A percentile compares a stretch with the other conserved stretches of the same genome.
These are phyloP conservation scores for Trichoderma asperelloides DNA, from an alignment of 495 filamentous ascomycete species.

Conservation along the genomic window DNA sequence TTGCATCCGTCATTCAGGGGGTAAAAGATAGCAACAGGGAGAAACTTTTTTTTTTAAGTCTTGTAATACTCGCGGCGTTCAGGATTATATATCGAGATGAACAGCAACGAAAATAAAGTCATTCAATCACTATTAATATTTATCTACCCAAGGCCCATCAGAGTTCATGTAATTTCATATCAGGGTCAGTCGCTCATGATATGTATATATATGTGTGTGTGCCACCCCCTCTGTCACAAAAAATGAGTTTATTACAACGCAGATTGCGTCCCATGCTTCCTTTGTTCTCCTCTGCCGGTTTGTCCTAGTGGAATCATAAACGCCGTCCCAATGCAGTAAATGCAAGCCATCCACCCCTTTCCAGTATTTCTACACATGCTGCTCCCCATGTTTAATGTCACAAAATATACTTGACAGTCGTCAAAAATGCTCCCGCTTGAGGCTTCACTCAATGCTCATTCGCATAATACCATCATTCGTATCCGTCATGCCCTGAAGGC, in stretches of 20 bases:
- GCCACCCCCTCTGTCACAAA: background rate
- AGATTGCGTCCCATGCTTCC: background rate
- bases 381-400: too few species aligned
- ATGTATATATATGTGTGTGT: background rate
- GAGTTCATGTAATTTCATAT: background rate
- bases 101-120: background rate
- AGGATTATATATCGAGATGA: background rate
- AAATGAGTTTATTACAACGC: background rate
- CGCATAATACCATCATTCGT: conserved; percentile 94
- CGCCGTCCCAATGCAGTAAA: background rate
- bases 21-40: background rate
- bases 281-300: background rate
- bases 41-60: background rate
- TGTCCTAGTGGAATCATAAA: background rate
- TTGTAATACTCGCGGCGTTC: conserved; percentile 6
- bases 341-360: background rate
- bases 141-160: background rate
- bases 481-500: conserved; percentile 91
- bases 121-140: background rate
- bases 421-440: background rate
- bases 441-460: conserved; percentile 78
- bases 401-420: too few species aligned
- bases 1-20: background rate
- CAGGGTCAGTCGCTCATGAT: background rate
- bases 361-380: background rate